A percentile compares a stretch with the other conserved stretches of the same genome.
Conservation (phyloP, 106 monocot species). For the Cymbidium sinense region DNA sequence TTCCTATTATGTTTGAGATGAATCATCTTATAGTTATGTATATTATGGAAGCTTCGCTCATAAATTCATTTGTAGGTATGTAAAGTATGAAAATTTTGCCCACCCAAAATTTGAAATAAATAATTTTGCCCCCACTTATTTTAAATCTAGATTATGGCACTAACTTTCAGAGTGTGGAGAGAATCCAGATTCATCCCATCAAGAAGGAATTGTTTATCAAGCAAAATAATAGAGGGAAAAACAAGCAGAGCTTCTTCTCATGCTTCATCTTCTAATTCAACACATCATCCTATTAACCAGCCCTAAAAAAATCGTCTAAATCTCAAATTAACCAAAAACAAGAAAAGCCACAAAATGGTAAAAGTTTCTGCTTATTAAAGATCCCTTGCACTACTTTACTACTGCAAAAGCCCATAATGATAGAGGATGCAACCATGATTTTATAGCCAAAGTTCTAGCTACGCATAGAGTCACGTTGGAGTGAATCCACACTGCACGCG, state of each 20-base stretch:
- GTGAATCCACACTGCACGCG: no score
- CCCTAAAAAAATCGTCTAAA: neutral
- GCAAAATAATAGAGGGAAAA: no score
- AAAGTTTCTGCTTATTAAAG: neutral
- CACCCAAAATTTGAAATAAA: neutral
- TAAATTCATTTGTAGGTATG: neutral
- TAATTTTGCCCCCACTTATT: neutral
- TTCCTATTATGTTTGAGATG: neutral
- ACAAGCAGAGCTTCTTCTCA: no score
- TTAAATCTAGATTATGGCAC: neutral
- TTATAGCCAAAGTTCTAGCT: neutral
- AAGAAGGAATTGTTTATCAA: no score
- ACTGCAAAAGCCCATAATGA: neutral
- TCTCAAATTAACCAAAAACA: neutral
- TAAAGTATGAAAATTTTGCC: neutral
- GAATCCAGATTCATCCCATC: no score
- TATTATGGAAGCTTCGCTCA: neutral
- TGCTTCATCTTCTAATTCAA: no score
- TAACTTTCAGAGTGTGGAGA: no score
- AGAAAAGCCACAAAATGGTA: neutral
- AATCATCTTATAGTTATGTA: neutral
- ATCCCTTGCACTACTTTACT: neutral
- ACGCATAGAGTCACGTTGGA: neutral
- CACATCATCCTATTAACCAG: neutral
- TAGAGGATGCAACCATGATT: neutral